Base-by-base conservation (phyloP, 106 monocot species). In the Triglochin maritima region DNA sequence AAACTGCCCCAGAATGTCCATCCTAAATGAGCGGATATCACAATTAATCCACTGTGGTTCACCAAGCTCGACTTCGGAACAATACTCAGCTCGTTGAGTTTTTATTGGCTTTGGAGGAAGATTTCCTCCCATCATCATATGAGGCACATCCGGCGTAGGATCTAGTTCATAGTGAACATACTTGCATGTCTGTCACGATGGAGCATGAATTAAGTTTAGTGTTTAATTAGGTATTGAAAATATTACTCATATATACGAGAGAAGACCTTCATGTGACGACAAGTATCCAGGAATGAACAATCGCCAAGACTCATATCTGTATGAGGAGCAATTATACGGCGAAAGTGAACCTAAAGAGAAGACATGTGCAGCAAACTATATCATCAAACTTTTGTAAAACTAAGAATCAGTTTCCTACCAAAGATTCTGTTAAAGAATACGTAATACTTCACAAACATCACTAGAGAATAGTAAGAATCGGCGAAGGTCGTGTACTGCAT, bases 111-210 rank as follows among this genome's bases (percentile, higher is more conserved):
- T 92, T 50, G 82, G 84, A 63, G 80, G 76, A 77, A 82, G 69
- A 78, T 66, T 82, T 56, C 17, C 64, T 59, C 89, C 85, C 83
- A 88, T 79, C 79, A 80, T 82, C 70, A 82, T 78, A 63, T 86
- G 77, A 70, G 85, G 70, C 44, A 92, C 75, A 80, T 99, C 98
- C 11, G 80, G 81, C 12, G 86, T 86, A 67, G 82, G 98, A 60
- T 92, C 98, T 80, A 89, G 89, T 67, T 99, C 92, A 72, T 99
- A 99, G 71, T 98, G 98, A 57, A 98, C 98, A 78, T 98, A 98
- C 56, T 98, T 98, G 81, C 98, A 98, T 13, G 98, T 98, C 98
- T 98, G 87, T 42, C n/a, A 8, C 9, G 5, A 60, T 47, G 42
- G 44, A 48, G 64, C 2, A 9, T 42, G 74, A 66, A 12, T 52